Evolutionary conservation across 345 rosid species (phyloP), one percentile per base, ranked within the genome.

Genomic region (Heritiera fomes): DNA sequence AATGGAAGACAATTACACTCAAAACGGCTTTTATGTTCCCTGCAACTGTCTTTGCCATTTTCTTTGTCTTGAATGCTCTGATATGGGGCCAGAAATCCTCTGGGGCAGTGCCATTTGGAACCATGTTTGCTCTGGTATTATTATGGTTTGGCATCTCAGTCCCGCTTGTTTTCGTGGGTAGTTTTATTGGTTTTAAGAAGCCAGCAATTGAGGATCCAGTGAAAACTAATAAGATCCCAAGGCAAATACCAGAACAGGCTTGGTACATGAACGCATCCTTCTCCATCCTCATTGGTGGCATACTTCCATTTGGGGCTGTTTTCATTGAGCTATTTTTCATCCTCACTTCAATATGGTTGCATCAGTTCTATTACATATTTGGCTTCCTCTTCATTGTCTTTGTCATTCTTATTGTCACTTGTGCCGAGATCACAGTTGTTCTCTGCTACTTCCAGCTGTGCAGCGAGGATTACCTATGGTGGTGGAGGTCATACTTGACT

Each of bases 71-170:
- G 78, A 93, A 95, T 76, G 92, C 97, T 50, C 78, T 95, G 11
- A 93, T 95, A 56, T 95, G 98, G 98, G 98, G 98, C 1, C 90
- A 95, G 80, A 89, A 91, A 64, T 95, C 98, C 49, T 95, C 98
- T 0, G 98, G 98, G 2, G 98, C 98, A 2, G 94, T 95, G 69
- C 98, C 98, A 34, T 95, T 91, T 13, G 98, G 98, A 78, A 95
- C 98, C 18, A 95, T 95, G 98, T 89, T 93, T 79, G 97, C 94
- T 23, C 88, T 95, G 7, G 95, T 95, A 7, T 73, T 88, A 62
- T 77, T 95, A 73, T 95, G 98, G 98, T 95, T 95, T 8, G 97
- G 98, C 45, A 94, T 94, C 82, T 94, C 98, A 1, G 92, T 94
- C 49, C 98, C 98, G 8, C 93, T 93, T 0, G 95, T 89, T 60